Evolutionary conservation across 2,329 filamentous ascomycete genomes (phyloP), one percentile per base, ranked within the genome.

Genomic region (Clarireedia sp.): DNA sequence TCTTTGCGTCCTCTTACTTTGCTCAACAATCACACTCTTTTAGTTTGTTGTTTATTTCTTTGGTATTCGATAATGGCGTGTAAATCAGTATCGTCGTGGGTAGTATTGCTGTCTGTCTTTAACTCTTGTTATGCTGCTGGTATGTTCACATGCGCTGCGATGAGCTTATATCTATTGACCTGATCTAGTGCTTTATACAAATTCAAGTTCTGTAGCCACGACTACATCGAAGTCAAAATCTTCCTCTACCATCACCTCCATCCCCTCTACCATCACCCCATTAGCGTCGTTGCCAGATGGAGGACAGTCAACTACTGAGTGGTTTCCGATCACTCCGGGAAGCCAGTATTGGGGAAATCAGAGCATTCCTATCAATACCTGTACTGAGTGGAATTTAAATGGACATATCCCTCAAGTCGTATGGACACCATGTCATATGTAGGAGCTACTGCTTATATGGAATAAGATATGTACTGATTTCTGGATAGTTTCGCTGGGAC

Each of bases 401-500:
- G 56, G 56, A 14, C 16, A 37, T 2, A 33, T 33, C 21, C 53
- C 51, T 1, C 33, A 48, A 21, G 10, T 57, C 8, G 21, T 56
- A 16, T 61, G 52, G 50, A 57, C 51, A 14, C 55, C 60, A 38
- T 62, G 57, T 44, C 29, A 48, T 48, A 53, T 63, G 54, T 57
- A 54, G 24, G 29, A 24, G 38, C 7, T 16, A 16, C 21, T 21
- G 45, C 8, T 3, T 19, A 16, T 14, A n/a, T 33, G 2, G 7
- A 19, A 33, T 52, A 44, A 41, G 40, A 45, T 24, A 16, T 37
- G 6, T 33, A 16, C 36, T 55, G 16, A 49, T 8, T 3, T 7
- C 24, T 24, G n/a, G 19, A 44, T 41, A 62, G 60, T n/a, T 57
- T 54, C 37, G 59, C 59, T n/a, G 58, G 57, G 38, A 57, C 57